Conservation (phyloP, 805 yeast species). For the Candida oleophila region DNA sequence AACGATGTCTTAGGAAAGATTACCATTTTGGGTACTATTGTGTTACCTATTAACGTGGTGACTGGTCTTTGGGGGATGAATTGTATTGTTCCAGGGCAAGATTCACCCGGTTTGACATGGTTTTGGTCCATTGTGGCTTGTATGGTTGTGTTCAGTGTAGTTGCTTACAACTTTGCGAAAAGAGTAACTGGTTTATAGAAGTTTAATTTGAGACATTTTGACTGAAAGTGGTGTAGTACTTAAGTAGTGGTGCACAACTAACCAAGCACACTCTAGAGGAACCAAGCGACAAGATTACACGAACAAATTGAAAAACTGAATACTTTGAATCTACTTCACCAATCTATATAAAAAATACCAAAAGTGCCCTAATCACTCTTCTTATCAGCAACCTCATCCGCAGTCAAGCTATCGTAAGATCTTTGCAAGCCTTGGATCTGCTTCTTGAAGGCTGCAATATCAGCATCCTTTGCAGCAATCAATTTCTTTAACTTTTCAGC, state of each 20-base stretch:
- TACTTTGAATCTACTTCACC: too few relatives aligned
- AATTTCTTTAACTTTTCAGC: conserved; percentile 32
- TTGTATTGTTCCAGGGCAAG: conserved; percentile 93
- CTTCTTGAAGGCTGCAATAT: conserved; percentile 46
- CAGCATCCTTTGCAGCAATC: conserved; percentile 40
- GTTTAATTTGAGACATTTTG: too few relatives aligned
- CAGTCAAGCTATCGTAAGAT: conserved; percentile 43
- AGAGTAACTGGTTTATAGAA: conserved; percentile 36
- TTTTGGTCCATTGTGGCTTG: conserved; percentile 36
- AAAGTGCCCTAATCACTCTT: conserved; percentile 8
- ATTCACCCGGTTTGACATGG: conserved; percentile 38
- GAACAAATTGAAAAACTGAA: too few relatives aligned
- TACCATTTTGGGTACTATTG: conserved; percentile 91
- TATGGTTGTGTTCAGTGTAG: conserved; percentile 34
- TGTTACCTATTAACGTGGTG: conserved; percentile 89
- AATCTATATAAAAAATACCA: background rate
- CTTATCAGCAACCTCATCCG: conserved; percentile 6
- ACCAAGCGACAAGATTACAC: too few relatives aligned
- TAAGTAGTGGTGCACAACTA: too few relatives aligned
- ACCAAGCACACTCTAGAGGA: too few relatives aligned
- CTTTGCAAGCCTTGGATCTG: conserved; percentile 53
- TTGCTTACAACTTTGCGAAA: conserved; percentile 41
- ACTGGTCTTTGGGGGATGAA: conserved; percentile 99
- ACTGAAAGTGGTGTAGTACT: too few relatives aligned
- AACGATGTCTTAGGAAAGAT: conserved; percentile 94